These are phyloP conservation scores for Aureobasidium sp. DNA, from an alignment of 2,329 filamentous ascomycete genomes.

Conservation along the genomic window DNA sequence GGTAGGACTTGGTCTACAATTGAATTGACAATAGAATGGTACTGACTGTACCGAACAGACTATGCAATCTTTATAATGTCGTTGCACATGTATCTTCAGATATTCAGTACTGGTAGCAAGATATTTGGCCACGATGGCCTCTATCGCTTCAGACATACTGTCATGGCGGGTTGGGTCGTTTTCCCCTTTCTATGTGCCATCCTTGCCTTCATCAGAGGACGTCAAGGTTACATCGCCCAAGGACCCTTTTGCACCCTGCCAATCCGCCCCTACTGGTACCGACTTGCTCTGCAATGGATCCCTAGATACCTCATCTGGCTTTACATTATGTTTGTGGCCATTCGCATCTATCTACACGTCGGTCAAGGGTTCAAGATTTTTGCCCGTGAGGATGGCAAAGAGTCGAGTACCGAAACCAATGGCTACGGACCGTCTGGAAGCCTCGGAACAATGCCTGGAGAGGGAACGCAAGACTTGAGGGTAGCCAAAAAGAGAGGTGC, in stretches of 20 bases:
- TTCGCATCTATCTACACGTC: conserved; percentile 65
- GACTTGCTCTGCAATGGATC: conserved; percentile 62
- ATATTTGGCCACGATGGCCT: conserved; percentile 53
- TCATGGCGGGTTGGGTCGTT: conserved; percentile 52
- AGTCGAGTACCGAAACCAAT: conserved; percentile 8
- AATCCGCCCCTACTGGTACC: conserved; percentile 60
- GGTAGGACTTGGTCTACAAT: conserved; percentile 31
- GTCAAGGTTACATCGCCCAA: conserved; percentile 52
- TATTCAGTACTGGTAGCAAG: conserved; percentile 50
- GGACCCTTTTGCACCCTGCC: conserved; percentile 67
- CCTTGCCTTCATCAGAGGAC: conserved; percentile 55
- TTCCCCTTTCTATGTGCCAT: conserved; percentile 55
- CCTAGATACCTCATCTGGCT: conserved; percentile 64
- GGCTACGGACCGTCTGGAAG: not conserved
- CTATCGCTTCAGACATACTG: conserved; percentile 57
- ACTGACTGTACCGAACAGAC: conserved; percentile 37
- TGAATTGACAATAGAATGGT: not conserved
- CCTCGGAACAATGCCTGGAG: not conserved
- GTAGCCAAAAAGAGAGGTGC: conserved; percentile 1
- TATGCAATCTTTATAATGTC: conserved; percentile 66
- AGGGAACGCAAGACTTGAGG: not conserved
- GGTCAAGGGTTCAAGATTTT: conserved; percentile 38
- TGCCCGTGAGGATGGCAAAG: conserved; percentile 25
- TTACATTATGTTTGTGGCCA: conserved; percentile 58
- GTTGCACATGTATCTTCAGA: conserved; percentile 64